Percentiles rank a stretch among this genome's conserved stretches.
Conservation (phyloP, 495 filamentous ascomycete species). For the Pyrenopolyporus hunteri region DNA sequence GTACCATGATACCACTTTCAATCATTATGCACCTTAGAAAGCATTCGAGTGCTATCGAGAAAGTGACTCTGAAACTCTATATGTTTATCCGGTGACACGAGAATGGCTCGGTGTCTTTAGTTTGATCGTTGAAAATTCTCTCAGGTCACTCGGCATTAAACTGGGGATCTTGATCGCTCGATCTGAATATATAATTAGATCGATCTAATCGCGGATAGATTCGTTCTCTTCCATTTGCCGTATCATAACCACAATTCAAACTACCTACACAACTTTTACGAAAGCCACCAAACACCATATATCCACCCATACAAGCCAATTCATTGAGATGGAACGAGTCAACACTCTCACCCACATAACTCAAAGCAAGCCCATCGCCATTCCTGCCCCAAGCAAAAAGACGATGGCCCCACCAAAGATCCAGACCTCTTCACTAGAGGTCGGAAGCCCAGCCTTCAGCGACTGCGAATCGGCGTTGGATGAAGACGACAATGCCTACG, state of each 20-base stretch:
- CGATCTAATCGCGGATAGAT: constrained; percentile 11
- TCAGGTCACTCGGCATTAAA: constrained; percentile 21
- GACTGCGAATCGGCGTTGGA: constrained; percentile 36
- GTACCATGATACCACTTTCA: constrained; percentile 24
- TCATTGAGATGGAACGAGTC: constrained; percentile 16
- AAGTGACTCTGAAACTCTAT: constrained; percentile 25
- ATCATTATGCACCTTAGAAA: constrained; percentile 7
- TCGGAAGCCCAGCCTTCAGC: constrained; percentile 28
- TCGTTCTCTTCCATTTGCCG: constrained; percentile 6
- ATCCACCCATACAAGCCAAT: background rate
- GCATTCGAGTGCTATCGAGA: constrained; percentile 21
- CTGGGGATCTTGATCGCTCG: constrained; percentile 2
- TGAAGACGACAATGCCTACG: constrained; percentile 31
- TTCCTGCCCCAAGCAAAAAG: constrained; percentile 24
- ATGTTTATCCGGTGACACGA: constrained; percentile 29
- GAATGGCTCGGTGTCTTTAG: constrained; percentile 31
- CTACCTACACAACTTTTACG: background rate
- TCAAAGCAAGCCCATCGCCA: constrained; percentile 29
- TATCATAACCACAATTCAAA: constrained; percentile 17
- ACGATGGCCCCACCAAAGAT: background rate
- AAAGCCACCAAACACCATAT: background rate
- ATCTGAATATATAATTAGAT: constrained; percentile 32
- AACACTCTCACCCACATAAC: constrained; percentile 2
- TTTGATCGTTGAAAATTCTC: constrained; percentile 22
- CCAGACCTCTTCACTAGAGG: constrained; percentile 11